A percentile compares a stretch with the other conserved stretches of the same genome.
phyloP scores from a whole-genome alignment of 2,329 filamentous ascomycete species.

The Meredithiella fracta region DNA sequence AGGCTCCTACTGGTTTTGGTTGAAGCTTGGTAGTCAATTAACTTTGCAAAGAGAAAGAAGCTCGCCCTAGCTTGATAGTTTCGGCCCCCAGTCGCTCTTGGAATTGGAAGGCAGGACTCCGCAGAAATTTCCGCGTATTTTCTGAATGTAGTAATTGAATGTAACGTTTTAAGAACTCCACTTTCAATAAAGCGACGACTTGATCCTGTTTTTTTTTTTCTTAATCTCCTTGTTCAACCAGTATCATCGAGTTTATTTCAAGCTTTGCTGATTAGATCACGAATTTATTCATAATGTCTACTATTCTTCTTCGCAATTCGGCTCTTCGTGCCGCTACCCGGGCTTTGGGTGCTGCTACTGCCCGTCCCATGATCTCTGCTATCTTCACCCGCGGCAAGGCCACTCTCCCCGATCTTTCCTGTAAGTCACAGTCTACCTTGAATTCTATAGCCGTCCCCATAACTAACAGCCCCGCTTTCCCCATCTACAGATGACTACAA shows the following conservation, averaged over 20 bases:
- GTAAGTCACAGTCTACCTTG: slow-evolving; percentile 22
- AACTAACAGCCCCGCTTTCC: background rate
- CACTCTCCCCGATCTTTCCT: slow-evolving; percentile 74
- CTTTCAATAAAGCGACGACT: background rate
- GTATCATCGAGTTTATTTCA: background rate
- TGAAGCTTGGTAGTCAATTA: no score
- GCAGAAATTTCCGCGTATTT: background rate
- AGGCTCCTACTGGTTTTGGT: no score
- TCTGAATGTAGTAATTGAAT: no score
- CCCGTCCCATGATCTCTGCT: slow-evolving; percentile 51
- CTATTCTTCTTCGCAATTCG: slow-evolving; percentile 56
- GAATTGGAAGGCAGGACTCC: background rate
- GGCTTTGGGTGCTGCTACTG: slow-evolving; percentile 44
- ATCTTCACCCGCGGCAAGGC: slow-evolving; percentile 76
- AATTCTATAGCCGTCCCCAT: background rate
- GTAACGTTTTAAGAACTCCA: background rate
- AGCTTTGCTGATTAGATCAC: background rate
- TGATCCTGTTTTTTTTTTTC: background rate
- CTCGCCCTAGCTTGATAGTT: background rate
- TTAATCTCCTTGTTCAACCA: no score
- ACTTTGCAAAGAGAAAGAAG: no score
- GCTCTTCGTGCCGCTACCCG: slow-evolving; percentile 55
- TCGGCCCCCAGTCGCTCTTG: background rate
- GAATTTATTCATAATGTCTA: slow-evolving; percentile 43
- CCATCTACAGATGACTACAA: slow-evolving; percentile 74